Evolutionary conservation across 371 early-diverging fungal genomes (phyloP).

Genomic region (Actinomortierella wolfii): DNA sequence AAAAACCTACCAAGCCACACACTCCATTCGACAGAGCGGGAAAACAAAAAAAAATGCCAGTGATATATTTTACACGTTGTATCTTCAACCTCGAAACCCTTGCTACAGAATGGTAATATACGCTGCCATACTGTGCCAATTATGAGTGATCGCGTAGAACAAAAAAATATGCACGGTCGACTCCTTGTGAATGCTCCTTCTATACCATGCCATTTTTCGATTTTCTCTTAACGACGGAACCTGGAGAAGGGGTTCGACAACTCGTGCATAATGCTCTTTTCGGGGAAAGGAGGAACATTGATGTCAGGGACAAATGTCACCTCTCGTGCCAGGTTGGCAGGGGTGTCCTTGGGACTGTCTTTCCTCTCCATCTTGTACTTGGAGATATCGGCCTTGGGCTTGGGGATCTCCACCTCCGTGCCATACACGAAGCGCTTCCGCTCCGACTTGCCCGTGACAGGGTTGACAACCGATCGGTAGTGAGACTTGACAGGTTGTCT

Average conservation of each 20-base stretch:
- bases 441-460: conserved; percentile 48
- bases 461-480: conserved; percentile 23
- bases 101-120: too few relatives aligned
- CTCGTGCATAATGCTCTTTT: conserved; percentile 38
- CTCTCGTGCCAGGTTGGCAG: conserved; percentile 47
- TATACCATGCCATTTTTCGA: too few relatives aligned
- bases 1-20: too few relatives aligned
- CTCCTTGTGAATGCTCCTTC: too few relatives aligned
- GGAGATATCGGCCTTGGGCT: conserved; percentile 48
- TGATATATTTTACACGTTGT: too few relatives aligned
- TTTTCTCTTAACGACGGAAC: conserved; percentile 10
- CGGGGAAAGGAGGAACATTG: conserved; percentile 57
- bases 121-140: too few relatives aligned
- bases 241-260: conserved; percentile 44
- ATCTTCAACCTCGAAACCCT: too few relatives aligned
- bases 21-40: too few relatives aligned
- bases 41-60: too few relatives aligned
- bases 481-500: conserved; percentile 45
- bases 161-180: too few relatives aligned
- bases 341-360: conserved; percentile 54
- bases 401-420: conserved; percentile 57
- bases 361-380: conserved; percentile 50
- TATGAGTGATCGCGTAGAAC: too few relatives aligned
- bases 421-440: conserved; percentile 53
- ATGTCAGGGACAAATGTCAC: conserved; percentile 51